These are phyloP conservation scores for Colletotrichum salicis DNA, from an alignment of 2,329 filamentous ascomycete genomes.

Conservation along the genomic window DNA sequence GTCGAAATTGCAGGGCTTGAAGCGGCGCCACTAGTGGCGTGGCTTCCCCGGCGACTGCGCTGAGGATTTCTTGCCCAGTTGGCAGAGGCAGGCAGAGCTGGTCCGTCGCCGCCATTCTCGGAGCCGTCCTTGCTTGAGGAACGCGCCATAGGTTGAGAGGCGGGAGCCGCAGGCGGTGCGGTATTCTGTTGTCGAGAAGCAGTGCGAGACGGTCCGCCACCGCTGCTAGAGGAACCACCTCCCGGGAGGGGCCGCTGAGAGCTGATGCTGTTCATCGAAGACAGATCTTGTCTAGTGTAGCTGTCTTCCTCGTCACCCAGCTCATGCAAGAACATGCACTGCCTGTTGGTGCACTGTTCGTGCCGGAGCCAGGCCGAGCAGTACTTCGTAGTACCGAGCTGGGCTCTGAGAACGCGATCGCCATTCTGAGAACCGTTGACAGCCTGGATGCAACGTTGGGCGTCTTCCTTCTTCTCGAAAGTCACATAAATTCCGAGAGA, in stretches of 20 bases:
- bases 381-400: conserved; percentile 93
- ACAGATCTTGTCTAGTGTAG: conserved; percentile 93
- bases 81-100: conserved; percentile 91
- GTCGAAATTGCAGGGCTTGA: conserved; percentile 82
- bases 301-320: conserved; percentile 98
- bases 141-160: conserved; percentile 74
- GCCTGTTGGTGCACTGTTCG: conserved; percentile 92
- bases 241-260: conserved; percentile 74
- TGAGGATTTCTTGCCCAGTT: conserved; percentile 86
- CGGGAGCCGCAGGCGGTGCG: conserved; percentile 50
- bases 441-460: conserved; percentile 86
- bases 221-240: conserved; percentile 36
- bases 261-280: conserved; percentile 90
- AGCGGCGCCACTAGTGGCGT: conserved; percentile 82
- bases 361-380: conserved; percentile 96
- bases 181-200: conserved; percentile 62
- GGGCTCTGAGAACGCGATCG: conserved; percentile 83
- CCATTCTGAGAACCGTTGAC: conserved; percentile 94
- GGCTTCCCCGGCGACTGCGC: conserved; percentile 77
- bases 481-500: conserved; percentile 99
- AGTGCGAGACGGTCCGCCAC: conserved; percentile 62
- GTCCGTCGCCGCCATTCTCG: conserved; percentile 78
- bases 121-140: conserved; percentile 83
- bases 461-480: conserved; percentile 91
- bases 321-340: conserved; percentile 98